Evolutionary conservation across 805 yeast genomes (phyloP), one percentile per base, ranked within the genome.

Genomic region (Candida bentonensis): DNA sequence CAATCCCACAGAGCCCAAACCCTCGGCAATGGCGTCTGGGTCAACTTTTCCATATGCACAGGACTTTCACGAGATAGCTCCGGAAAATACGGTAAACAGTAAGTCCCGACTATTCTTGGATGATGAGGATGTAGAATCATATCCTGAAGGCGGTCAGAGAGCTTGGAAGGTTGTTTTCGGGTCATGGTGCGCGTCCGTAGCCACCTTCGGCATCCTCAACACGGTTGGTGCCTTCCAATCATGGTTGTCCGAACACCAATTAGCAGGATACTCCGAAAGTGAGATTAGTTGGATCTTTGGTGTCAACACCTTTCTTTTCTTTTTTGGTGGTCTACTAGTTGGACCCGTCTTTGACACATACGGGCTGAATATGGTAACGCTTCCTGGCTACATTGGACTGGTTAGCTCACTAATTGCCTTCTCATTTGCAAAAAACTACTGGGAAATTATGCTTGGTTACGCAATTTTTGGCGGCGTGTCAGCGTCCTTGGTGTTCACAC

Each of bases 201-300:
- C 73, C 36, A 67, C 74, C 3, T 74, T 80, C 54, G 94, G 94
- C 2, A 51, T 82, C 23, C 66, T 78, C 60, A 82, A 81, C 54
- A 62, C 82, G 0, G 67, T 73, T 9, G 86, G 87, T 44, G 80
- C 78, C 1, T 66, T 81, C 34, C 83, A 81, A 58, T 73, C 83
- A 0, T 79, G 76, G 56, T 69, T 81, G 1, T 61, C 74, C 3
- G 57, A 60, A 17, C 71, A 79, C 53, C 78, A 76, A 48, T 63
- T 82, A 45, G 53, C 55, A 3, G 50, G 65, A 26, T 57, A 67
- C 21, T 57, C 70, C 15, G 65, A 75, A 15, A 65, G 78, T 20
- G 58, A 73, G 2, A 65, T 79, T 3, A 75, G 84, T 1, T 82
- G 89, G 92, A 73, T 82, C 46, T 82, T 82, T 54, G 71, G 62